These are phyloP conservation scores for Helotiales sp. DNA, from an alignment of 2,329 filamentous ascomycete species.

Conservation along the genomic window DNA sequence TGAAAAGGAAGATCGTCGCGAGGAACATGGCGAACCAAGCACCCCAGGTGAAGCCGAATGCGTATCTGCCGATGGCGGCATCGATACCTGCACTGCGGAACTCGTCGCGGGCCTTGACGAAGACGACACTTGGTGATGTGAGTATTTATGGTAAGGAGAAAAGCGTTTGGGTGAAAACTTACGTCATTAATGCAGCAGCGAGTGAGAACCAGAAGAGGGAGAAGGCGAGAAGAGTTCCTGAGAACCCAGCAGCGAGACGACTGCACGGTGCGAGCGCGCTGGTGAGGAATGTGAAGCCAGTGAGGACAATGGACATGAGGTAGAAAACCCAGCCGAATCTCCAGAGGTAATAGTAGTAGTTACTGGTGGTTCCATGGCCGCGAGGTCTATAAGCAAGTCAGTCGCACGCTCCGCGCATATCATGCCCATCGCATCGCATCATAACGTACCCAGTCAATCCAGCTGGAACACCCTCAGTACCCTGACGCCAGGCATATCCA, in stretches of 20 bases:
- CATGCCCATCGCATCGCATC: not conserved
- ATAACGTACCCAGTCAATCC: conserved; percentile 56
- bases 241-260: conserved; percentile 71
- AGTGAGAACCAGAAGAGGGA: conserved; percentile 74
- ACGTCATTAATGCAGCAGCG: conserved; percentile 77
- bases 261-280: conserved; percentile 73
- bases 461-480: conserved; percentile 55
- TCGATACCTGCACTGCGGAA: conserved; percentile 62
- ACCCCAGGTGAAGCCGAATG: conserved; percentile 79
- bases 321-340: conserved; percentile 94
- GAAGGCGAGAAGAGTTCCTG: conserved; percentile 59
- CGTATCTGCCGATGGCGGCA: conserved; percentile 68
- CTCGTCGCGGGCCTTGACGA: conserved; percentile 70
- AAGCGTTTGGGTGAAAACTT: conserved; percentile 47
- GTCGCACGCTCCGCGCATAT: not conserved
- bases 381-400: conserved; percentile 50
- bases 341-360: conserved; percentile 79
- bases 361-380: conserved; percentile 59
- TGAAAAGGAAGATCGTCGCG: conserved; percentile 69
- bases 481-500: conserved; percentile 72
- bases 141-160: conserved; percentile 30
- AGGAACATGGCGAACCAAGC: conserved; percentile 70
- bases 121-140: conserved; percentile 54
- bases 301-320: conserved; percentile 83
- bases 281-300: conserved; percentile 67